Evolutionary conservation across 345 rosid genomes (phyloP).

Genomic region (Dipteronia dyeriana): DNA sequence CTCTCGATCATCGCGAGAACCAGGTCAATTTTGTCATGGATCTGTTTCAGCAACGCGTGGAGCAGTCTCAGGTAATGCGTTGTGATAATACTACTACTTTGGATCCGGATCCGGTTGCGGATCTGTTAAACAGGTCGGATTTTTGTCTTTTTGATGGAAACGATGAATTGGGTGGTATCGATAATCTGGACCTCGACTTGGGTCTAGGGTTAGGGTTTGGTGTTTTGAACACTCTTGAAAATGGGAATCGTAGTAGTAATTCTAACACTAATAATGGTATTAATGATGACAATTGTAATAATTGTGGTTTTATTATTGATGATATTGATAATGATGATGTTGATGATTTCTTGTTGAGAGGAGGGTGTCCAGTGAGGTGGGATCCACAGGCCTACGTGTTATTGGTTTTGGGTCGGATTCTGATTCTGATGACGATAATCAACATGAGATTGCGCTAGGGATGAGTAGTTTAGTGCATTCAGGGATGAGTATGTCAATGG

Average conservation of each 20-base stretch:
- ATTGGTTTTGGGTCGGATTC: slow-evolving; percentile 51
- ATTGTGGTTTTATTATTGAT: slow-evolving; percentile 35
- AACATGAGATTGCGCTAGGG: slow-evolving; percentile 34
- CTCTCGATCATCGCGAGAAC: slow-evolving; percentile 51
- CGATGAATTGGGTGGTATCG: slow-evolving; percentile 33
- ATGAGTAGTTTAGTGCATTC: slow-evolving; percentile 38
- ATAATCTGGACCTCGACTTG: slow-evolving; percentile 43
- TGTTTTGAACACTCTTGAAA: slow-evolving; percentile 31
- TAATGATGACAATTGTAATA: background rate
- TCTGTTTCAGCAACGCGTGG: slow-evolving; percentile 87
- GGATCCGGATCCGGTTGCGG: slow-evolving; percentile 45
- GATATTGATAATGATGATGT: slow-evolving; percentile 36
- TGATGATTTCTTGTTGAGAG: slow-evolving; percentile 53
- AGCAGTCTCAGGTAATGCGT: slow-evolving; percentile 63
- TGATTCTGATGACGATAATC: slow-evolving; percentile 34
- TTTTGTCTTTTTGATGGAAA: slow-evolving; percentile 48
- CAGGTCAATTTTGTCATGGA: slow-evolving; percentile 85
- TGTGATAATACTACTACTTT: slow-evolving; percentile 24
- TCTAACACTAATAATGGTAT: background rate
- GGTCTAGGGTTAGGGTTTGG: slow-evolving; percentile 54
- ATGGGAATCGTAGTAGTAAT: slow-evolving; percentile 16
- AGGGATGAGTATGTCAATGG: slow-evolving; percentile 53
- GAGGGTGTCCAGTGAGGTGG: slow-evolving; percentile 46
- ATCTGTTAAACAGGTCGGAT: slow-evolving; percentile 37
- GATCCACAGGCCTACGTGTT: slow-evolving; percentile 31